These are phyloP conservation scores for Triticum timopheevii DNA, from an alignment of 176 grass and related monocot species.

Conservation along the genomic window DNA sequence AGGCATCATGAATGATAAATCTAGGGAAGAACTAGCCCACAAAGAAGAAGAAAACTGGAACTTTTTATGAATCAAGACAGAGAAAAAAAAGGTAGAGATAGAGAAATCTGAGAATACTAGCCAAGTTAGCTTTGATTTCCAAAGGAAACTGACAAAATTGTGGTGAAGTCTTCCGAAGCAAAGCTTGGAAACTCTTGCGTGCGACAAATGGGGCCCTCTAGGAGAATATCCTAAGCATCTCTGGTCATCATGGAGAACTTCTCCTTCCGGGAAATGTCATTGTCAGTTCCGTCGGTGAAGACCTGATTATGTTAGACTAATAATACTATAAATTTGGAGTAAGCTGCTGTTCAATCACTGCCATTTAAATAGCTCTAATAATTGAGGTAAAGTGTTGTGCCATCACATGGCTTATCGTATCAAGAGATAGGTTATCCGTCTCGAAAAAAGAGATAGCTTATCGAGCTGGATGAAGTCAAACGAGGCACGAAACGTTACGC, in stretches of 20 bases:
- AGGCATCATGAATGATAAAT: background rate
- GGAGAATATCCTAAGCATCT: slow-evolving; percentile 39
- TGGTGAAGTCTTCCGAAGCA: background rate
- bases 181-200: background rate
- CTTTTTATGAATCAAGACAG: background rate
- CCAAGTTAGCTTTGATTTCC: background rate
- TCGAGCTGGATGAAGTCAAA: background rate
- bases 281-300: background rate
- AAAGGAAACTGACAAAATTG: background rate
- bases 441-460: background rate
- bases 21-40: background rate
- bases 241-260: background rate
- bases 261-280: background rate
- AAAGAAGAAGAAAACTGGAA: background rate
- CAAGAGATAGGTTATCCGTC: background rate
- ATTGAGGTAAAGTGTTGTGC: background rate
- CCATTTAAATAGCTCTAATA: background rate
- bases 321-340: background rate
- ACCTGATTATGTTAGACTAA: background rate
- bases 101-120: background rate
- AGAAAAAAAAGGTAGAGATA: background rate
- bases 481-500: background rate
- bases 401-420: slow-evolving; percentile 29
- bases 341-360: background rate
- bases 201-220: background rate